phyloP scores from a whole-genome alignment of 129 eudicot genomes.

The Daucus carota region DH1_v3.0 NC_030381.2:7850001-7850500 shows the following conservation, averaged over 20 bases:
- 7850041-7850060: no score
- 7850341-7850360: slow-evolving; percentile 18
- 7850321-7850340: slow-evolving; percentile 34
- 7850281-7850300: background rate
- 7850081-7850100: background rate
- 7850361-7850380: slow-evolving; percentile 49
- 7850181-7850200: background rate
- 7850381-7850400: slow-evolving; percentile 50
- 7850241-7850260: background rate
- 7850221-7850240: background rate
- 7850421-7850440: slow-evolving; percentile 30
- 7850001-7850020: background rate
- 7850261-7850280: slow-evolving; percentile 7
- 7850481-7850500: slow-evolving; percentile 38
- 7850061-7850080: background rate
- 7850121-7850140: background rate
- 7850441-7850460: slow-evolving; percentile 38
- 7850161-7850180: background rate
- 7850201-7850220: background rate
- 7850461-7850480: slow-evolving; percentile 35
- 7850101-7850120: background rate
- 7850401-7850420: slow-evolving; percentile 32
- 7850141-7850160: background rate
- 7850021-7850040: no score
- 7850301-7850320: slow-evolving; percentile 45